Conservation (phyloP, 1,284 basidiomycete species). For the Cutaneotrichosporon mucoides region DNA sequence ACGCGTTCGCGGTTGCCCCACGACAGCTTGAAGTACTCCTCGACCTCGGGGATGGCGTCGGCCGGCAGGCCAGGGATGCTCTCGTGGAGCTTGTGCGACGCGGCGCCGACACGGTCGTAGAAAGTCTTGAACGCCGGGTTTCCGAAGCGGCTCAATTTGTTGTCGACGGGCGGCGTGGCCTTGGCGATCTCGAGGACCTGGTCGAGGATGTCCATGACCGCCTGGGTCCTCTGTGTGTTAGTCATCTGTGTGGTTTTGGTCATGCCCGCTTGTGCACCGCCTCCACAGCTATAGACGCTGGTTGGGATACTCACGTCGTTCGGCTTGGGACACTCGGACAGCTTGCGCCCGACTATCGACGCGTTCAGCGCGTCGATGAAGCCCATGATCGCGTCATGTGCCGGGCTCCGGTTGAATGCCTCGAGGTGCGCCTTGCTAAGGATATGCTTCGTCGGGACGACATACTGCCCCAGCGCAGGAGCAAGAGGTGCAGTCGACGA, state of each 20-base stretch:
- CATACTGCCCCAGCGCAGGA: constrained; percentile 13
- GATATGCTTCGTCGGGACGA: constrained; percentile 63
- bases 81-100: constrained; percentile 55
- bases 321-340: constrained; percentile 61
- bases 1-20: constrained; percentile 92
- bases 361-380: constrained; percentile 77
- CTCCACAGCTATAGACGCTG: too few species aligned
- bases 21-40: constrained; percentile 74
- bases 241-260: neutral
- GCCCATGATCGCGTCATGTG: constrained; percentile 64
- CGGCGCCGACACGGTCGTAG: constrained; percentile 74
- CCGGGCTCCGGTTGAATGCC: constrained; percentile 72
- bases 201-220: constrained; percentile 63
- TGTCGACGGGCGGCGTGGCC: constrained; percentile 79
- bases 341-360: constrained; percentile 68
- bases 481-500: too few species aligned
- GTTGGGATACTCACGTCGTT: constrained; percentile 55
- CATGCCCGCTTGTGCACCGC: too few species aligned
- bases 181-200: constrained; percentile 64
- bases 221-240: constrained; percentile 57
- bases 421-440: constrained; percentile 72
- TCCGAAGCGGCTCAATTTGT: constrained; percentile 87
- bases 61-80: constrained; percentile 58
- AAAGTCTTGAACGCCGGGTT: constrained; percentile 95
- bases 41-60: constrained; percentile 63